These are phyloP conservation scores for Leishmania martiniquensis DNA, from an alignment of 208 protist genomes.

Conservation along the genomic window DNA sequence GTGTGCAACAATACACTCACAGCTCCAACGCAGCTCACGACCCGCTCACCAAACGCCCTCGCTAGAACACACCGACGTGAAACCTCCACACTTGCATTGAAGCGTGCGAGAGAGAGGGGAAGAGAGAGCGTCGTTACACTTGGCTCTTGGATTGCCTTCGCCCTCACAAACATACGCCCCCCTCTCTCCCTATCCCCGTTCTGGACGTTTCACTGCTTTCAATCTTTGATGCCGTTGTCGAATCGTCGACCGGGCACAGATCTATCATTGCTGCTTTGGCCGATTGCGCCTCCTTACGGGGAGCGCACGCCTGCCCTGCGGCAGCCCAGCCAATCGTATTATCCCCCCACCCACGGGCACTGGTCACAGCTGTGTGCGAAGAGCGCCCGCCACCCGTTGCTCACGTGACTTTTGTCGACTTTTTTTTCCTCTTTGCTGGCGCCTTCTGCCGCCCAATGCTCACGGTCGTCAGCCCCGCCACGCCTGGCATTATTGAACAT, in stretches of 20 bases:
- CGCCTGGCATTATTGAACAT: conserved; percentile 14
- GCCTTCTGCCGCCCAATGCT: background rate
- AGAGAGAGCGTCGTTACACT: background rate
- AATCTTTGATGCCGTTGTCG: background rate
- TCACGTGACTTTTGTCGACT: background rate
- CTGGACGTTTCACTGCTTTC: background rate
- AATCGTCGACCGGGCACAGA: background rate
- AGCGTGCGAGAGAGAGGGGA: background rate
- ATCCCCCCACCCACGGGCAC: background rate
- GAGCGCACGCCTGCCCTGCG: background rate
- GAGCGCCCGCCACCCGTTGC: background rate
- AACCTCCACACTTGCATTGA: background rate
- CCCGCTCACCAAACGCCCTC: background rate
- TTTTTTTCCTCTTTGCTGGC: background rate
- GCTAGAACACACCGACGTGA: background rate
- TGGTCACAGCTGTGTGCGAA: background rate
- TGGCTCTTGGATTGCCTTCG: background rate
- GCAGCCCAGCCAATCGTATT: background rate
- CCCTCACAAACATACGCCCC: background rate
- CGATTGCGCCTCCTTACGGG: too few relatives aligned
- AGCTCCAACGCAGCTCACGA: background rate
- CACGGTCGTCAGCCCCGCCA: background rate
- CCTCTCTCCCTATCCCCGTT: background rate
- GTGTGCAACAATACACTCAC: background rate
- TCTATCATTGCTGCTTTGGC: background rate